These are phyloP conservation scores for Aulographum hederae DNA, from an alignment of 2,329 filamentous ascomycete species.

Conservation along the genomic window DNA sequence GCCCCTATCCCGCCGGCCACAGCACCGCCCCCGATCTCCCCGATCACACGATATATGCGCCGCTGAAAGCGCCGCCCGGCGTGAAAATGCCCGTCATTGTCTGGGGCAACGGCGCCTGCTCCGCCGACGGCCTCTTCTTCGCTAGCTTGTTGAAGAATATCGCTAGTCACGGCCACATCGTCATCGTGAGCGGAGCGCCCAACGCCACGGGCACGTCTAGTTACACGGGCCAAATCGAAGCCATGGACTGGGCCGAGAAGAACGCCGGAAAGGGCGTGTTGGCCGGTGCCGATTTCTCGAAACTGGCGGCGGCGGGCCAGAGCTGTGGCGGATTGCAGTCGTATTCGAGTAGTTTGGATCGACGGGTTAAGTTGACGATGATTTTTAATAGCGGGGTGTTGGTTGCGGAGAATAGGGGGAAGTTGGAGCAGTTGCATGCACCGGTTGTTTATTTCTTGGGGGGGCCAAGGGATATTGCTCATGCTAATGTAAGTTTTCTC, in stretches of 20 bases:
- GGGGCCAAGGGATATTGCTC: slow-evolving; percentile 3
- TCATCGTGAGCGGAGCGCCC: not conserved
- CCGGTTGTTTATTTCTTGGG: slow-evolving; percentile 5
- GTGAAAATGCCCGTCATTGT: slow-evolving; percentile 1
- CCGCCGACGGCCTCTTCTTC: slow-evolving; percentile 1
- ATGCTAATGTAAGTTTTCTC: slow-evolving; percentile 3
- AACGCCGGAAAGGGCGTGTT: slow-evolving; percentile 4
- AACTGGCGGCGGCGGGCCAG: slow-evolving; percentile 3
- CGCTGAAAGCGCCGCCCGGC: not conserved
- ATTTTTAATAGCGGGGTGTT: not conserved
- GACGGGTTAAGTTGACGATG: not conserved
- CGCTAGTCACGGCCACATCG: slow-evolving; percentile 3
- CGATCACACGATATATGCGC: slow-evolving; percentile 1
- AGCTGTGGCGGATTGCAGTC: slow-evolving; percentile 4
- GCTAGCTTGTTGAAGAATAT: slow-evolving; percentile 1
- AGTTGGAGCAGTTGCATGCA: not conserved
- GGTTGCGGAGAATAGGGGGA: not conserved
- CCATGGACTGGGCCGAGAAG: slow-evolving; percentile 2
- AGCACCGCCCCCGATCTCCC: not conserved
- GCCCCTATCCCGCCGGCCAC: not conserved
- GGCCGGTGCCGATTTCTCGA: slow-evolving; percentile 2
- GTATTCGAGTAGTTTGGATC: too few species aligned
- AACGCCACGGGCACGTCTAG: not conserved
- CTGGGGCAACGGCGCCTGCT: slow-evolving; percentile 1
- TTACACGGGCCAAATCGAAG: not conserved